Conservation (phyloP, 768 basidiomycete genomes). For the Rhodotorula sphaerocarpa region DNA sequence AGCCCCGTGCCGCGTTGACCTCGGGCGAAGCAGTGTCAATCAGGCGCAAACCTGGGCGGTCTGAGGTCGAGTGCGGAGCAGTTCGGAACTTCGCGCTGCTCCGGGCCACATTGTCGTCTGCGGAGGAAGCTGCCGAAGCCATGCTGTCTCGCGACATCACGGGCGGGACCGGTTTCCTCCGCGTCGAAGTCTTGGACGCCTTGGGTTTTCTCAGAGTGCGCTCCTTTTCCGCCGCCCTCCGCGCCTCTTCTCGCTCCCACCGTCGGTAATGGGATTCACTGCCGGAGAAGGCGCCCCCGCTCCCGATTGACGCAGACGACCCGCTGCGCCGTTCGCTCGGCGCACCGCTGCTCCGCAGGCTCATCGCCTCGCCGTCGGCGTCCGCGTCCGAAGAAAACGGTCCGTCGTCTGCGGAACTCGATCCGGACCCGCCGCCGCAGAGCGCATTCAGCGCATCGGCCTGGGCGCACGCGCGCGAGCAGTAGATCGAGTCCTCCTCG, state of each 20-base stretch:
- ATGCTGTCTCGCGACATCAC: too few species aligned
- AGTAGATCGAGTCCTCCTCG: conserved; percentile 35
- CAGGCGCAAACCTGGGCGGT: too few species aligned
- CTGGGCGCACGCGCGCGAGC: conserved; percentile 19
- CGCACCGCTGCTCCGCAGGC: not conserved
- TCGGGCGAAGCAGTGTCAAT: too few species aligned
- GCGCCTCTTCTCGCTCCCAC: conserved; percentile 11
- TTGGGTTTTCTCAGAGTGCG: not conserved
- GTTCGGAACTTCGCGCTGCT: too few species aligned
- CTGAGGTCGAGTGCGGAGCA: too few species aligned
- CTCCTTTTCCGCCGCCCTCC: conserved; percentile 3
- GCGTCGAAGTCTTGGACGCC: too few species aligned
- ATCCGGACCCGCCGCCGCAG: conserved; percentile 8
- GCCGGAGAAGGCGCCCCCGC: not conserved
- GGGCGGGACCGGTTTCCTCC: too few species aligned
- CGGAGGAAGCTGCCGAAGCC: too few species aligned
- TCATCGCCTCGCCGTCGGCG: too few species aligned
- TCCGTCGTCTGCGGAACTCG: not conserved
- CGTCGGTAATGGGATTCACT: conserved; percentile 26
- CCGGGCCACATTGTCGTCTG: too few species aligned
- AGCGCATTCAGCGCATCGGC: conserved; percentile 30
- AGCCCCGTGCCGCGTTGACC: too few species aligned
- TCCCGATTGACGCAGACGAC: too few species aligned
- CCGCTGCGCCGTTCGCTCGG: not conserved
- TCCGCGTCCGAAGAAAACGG: not conserved